A percentile compares a stretch with the other conserved stretches of the same genome.
Conservation (phyloP, 2,329 filamentous ascomycete species). For the Lachnum nothofagi region DNA sequence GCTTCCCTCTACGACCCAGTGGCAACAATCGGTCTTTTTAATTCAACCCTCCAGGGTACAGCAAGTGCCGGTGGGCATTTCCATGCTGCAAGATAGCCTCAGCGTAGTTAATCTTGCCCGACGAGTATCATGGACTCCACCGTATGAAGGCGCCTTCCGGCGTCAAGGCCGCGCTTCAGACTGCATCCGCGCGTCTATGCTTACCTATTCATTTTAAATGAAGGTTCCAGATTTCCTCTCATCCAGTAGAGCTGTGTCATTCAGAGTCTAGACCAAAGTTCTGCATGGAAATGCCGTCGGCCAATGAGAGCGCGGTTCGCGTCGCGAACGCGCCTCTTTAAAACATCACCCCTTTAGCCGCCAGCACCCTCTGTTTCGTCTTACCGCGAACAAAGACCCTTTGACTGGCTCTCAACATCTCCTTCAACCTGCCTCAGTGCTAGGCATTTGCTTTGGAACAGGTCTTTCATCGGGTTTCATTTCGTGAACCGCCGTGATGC, state of each 20-base stretch:
- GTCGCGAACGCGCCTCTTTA: constrained; percentile 10
- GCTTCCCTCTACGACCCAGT: too few relatives aligned
- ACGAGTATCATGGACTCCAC: too few relatives aligned
- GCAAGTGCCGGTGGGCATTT: too few relatives aligned
- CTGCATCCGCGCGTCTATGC: constrained; percentile 5
- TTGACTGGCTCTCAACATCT: constrained; percentile 12
- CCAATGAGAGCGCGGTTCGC: constrained; percentile 18
- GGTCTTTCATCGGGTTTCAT: constrained; percentile 19
- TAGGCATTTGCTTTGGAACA: neutral
- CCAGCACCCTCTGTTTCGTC: constrained; percentile 16
- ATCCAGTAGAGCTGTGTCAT: neutral
- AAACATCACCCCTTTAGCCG: constrained; percentile 14
- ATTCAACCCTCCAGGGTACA: too few relatives aligned
- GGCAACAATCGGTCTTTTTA: too few relatives aligned
- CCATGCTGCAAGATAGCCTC: too few relatives aligned
- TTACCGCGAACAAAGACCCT: constrained; percentile 7
- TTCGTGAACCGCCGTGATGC: constrained; percentile 19
- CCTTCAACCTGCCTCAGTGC: neutral
- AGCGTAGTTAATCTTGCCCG: too few relatives aligned
- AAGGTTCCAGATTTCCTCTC: neutral
- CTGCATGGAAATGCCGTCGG: neutral
- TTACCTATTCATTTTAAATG: neutral
- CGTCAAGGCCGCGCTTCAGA: constrained; percentile 6
- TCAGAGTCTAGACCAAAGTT: neutral
- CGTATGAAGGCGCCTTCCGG: neutral